Evolutionary conservation across 441 rosid genomes (phyloP).

Genomic region (Mallotus japonicus): DNA sequence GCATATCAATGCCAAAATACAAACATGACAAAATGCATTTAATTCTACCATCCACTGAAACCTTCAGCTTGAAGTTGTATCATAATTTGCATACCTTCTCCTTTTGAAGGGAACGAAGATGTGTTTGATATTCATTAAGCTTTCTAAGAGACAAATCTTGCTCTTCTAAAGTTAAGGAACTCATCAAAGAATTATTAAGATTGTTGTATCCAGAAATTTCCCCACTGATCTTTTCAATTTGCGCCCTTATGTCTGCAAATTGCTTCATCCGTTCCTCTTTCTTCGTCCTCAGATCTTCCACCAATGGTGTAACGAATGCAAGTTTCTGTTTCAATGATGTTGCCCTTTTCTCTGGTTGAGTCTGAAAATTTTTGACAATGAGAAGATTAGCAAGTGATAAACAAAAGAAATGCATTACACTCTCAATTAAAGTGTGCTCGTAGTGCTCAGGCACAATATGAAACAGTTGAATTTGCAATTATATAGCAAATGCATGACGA

Average conservation of each 20-base stretch:
- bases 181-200: slow-evolving; percentile 35
- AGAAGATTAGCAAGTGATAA: slow-evolving; percentile 12
- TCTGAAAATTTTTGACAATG: slow-evolving; percentile 37
- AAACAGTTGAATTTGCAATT: background rate
- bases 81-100: slow-evolving; percentile 60
- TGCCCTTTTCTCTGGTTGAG: slow-evolving; percentile 51
- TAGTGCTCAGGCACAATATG: background rate
- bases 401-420: background rate
- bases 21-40: background rate
- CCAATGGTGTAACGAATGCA: slow-evolving; percentile 70
- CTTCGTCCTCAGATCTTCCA: slow-evolving; percentile 72
- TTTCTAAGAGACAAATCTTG: slow-evolving; percentile 79
- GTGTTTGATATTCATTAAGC: slow-evolving; percentile 83
- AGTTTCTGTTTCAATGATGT: slow-evolving; percentile 78
- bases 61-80: background rate
- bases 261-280: slow-evolving; percentile 82
- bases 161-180: slow-evolving; percentile 56
- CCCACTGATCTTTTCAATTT: slow-evolving; percentile 77
- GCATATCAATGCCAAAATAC: background rate
- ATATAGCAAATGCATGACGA: background rate
- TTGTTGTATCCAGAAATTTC: slow-evolving; percentile 74
- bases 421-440: no score
- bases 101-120: slow-evolving; percentile 74
- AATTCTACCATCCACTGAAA: background rate
- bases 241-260: slow-evolving; percentile 66